Evolutionary conservation across 257 asterid genomes (phyloP).

Genomic region (Vinca minor): DNA sequence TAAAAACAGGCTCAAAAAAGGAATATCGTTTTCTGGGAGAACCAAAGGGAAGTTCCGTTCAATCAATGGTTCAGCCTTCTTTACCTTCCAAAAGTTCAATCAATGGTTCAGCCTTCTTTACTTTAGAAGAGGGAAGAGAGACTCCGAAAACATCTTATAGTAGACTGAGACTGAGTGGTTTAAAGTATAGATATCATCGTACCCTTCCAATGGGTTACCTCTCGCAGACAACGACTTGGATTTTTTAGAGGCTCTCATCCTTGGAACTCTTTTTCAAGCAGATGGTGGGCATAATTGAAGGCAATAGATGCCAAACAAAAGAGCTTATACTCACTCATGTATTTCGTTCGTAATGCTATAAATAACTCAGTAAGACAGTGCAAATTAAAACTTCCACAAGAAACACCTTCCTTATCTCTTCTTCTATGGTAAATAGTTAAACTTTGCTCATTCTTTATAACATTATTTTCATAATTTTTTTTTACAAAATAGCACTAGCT

Average conservation of each 20-base stretch:
- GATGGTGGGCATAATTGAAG: background rate
- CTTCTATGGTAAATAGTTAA: no score
- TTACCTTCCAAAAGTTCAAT: conserved; percentile 51
- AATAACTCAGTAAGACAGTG: background rate
- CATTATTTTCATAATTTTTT: background rate
- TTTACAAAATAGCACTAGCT: no score
- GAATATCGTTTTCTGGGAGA: no score
- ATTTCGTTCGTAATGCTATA: background rate
- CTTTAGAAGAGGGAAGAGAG: conserved; percentile 61
- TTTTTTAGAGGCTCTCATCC: conserved; percentile 76
- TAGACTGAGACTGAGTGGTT: conserved; percentile 44
- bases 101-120: conserved; percentile 62
- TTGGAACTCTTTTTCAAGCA: conserved; percentile 46
- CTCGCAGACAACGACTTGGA: conserved; percentile 47
- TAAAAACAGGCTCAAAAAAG: no score
- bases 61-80: no score
- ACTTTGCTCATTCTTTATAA: background rate
- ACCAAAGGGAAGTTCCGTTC: no score
- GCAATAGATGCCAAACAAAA: conserved; percentile 1
- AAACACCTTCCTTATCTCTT: background rate
- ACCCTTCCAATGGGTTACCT: conserved; percentile 53
- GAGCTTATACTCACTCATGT: background rate
- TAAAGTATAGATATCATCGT: conserved; percentile 22
- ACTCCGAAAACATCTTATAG: conserved; percentile 57
- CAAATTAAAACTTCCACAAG: background rate